Conservation (phyloP, 495 filamentous ascomycete genomes). For the Penicillium ochrochloron region DNA sequence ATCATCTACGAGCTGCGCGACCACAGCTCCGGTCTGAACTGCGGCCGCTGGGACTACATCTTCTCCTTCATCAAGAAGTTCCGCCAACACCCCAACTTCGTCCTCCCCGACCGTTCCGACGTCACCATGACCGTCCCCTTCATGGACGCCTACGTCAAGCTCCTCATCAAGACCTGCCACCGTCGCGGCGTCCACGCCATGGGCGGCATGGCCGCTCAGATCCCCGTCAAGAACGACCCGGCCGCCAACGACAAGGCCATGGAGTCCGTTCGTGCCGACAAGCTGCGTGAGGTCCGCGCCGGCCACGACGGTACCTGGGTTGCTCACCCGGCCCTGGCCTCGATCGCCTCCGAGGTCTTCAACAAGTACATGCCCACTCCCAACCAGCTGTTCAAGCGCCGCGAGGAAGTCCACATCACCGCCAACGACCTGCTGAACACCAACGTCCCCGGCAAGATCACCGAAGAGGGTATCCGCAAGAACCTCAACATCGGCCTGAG, state of each 20-base stretch:
- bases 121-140: slow-evolving; percentile 99
- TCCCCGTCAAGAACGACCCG: slow-evolving; percentile 93
- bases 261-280: slow-evolving; percentile 91
- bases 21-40: slow-evolving; percentile 96
- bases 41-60: slow-evolving; percentile 99
- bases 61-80: slow-evolving; percentile 99
- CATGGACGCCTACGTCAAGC: slow-evolving; percentile 96
- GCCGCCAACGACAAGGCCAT: slow-evolving; percentile 92
- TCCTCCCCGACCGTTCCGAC: slow-evolving; percentile 86
- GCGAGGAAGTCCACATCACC: slow-evolving; percentile 86
- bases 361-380: slow-evolving; percentile 99
- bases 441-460: slow-evolving; percentile 93
- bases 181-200: slow-evolving; percentile 94
- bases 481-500: slow-evolving; percentile 95
- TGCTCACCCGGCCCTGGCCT: slow-evolving; percentile 89
- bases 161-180: slow-evolving; percentile 98
- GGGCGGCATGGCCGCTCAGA: slow-evolving; percentile 99
- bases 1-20: slow-evolving; percentile 99
- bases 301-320: slow-evolving; percentile 98
- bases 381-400: slow-evolving; percentile 90
- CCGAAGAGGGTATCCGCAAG: slow-evolving; percentile 96
- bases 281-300: slow-evolving; percentile 92
- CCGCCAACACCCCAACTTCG: slow-evolving; percentile 89
- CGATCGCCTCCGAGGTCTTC: slow-evolving; percentile 91
- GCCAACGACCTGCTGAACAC: slow-evolving; percentile 96